Evolutionary conservation across 192 early-diverging fungal species (phyloP).

Genomic region (Backusella luteola): DNA sequence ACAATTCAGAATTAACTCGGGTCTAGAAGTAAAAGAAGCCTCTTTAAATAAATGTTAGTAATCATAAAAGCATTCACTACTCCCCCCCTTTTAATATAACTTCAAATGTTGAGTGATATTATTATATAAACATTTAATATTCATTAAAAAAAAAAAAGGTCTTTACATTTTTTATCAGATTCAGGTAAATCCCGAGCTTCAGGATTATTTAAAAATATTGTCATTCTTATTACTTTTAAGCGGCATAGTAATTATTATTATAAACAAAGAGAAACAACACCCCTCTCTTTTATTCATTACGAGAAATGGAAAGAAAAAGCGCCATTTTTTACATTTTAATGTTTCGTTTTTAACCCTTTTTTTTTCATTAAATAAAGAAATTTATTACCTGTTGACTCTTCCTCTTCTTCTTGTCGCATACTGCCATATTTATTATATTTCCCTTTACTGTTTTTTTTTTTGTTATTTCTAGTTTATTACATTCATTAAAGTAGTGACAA

Average conservation of each 20-base stretch:
- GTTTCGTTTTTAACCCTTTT: background rate
- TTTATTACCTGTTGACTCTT: too few species aligned
- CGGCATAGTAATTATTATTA: background rate
- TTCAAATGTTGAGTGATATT: too few species aligned
- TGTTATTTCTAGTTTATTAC: background rate
- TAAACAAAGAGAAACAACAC: background rate
- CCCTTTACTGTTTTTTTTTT: background rate
- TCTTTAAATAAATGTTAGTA: background rate
- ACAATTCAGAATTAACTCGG: background rate
- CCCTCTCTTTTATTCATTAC: background rate
- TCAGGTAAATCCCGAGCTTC: background rate
- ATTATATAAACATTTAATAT: too few species aligned
- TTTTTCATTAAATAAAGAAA: background rate
- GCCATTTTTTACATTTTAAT: background rate
- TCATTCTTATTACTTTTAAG: background rate
- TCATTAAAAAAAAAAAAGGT: background rate
- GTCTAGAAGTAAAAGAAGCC: background rate
- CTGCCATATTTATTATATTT: too few species aligned
- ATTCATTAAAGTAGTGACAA: background rate
- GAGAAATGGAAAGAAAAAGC: background rate
- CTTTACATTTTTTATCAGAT: background rate
- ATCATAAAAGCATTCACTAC: background rate
- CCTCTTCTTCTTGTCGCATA: too few species aligned
- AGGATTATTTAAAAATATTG: background rate
- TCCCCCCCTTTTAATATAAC: too few species aligned